phyloP scores from a whole-genome alignment of 2,329 filamentous ascomycete species.

The Macroventuria anomochaeta region DNA sequence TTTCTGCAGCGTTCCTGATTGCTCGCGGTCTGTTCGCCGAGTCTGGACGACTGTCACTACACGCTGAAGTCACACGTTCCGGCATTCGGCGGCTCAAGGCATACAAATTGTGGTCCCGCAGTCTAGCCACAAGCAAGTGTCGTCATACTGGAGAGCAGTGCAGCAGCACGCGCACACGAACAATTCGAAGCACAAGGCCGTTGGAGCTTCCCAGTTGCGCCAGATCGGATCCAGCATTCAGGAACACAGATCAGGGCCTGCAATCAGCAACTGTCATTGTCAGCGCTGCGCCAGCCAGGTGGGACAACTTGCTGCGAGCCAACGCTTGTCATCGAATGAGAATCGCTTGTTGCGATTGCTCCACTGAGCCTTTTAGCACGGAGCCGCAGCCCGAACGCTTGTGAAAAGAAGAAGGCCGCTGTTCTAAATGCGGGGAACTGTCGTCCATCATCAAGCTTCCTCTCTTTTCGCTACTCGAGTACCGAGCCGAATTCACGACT shows the following conservation, averaged over 20 bases:
- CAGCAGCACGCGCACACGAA: constrained; percentile 37
- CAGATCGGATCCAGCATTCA: constrained; percentile 11
- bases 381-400: constrained; percentile 35
- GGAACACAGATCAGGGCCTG: constrained; percentile 6
- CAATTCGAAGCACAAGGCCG: constrained; percentile 15
- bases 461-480: constrained; percentile 42
- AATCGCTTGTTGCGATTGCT: constrained; percentile 35
- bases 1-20: constrained; percentile 16
- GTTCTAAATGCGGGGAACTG: constrained; percentile 47
- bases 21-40: constrained; percentile 25
- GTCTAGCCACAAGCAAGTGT: constrained; percentile 27
- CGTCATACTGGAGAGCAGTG: constrained; percentile 29
- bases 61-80: constrained; percentile 29
- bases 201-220: constrained; percentile 9
- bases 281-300: constrained; percentile 30
- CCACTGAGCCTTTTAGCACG: constrained; percentile 33
- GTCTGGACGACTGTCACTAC: constrained; percentile 22
- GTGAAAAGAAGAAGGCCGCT: constrained; percentile 40
- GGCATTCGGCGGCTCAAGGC: constrained; percentile 38
- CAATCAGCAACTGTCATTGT: constrained; percentile 8
- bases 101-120: constrained; percentile 20
- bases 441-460: constrained; percentile 38
- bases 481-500: constrained; percentile 41
- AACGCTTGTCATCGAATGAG: constrained; percentile 34
- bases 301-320: constrained; percentile 32